These are phyloP conservation scores for Citrus inodora DNA, from an alignment of 345 rosid species.

Conservation along the genomic window DNA sequence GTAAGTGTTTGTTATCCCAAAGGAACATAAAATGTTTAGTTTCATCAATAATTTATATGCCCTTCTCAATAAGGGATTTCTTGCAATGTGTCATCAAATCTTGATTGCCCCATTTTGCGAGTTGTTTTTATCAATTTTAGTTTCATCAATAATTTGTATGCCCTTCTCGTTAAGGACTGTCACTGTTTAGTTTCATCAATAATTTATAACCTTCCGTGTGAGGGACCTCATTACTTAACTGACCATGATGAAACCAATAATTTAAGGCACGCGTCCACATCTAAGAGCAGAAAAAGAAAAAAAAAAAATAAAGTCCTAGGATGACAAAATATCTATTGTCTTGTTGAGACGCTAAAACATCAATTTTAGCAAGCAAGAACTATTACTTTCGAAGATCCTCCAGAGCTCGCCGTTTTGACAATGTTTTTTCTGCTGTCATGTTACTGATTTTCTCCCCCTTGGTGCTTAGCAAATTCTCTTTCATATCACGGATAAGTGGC, in stretches of 20 bases:
- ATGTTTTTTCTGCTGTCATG: conserved; percentile 18
- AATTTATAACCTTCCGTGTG: conserved; percentile 5
- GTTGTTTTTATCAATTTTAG: background rate
- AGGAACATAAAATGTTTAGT: background rate
- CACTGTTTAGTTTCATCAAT: background rate
- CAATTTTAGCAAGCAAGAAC: background rate
- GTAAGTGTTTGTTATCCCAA: conserved; percentile 11
- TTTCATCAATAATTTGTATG: background rate
- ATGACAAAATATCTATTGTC: too few relatives aligned
- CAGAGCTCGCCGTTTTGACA: conserved; percentile 24
- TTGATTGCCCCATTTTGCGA: background rate
- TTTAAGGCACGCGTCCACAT: too few relatives aligned
- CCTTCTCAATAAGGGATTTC: conserved; percentile 8
- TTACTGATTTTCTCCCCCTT: conserved; percentile 17
- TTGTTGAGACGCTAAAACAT: too few relatives aligned
- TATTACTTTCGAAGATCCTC: conserved; percentile 21
- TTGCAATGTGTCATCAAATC: background rate
- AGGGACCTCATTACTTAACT: background rate
- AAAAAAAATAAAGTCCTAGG: too few relatives aligned
- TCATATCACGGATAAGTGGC: conserved; percentile 18
- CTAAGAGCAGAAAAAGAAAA: too few relatives aligned
- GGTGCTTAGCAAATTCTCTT: conserved; percentile 22
- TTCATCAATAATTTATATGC: conserved; percentile 3
- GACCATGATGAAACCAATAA: too few relatives aligned
- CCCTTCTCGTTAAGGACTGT: too few relatives aligned